Conservation (phyloP, 768 basidiomycete genomes). For the Tylopilus rubrobrunneus region DNA sequence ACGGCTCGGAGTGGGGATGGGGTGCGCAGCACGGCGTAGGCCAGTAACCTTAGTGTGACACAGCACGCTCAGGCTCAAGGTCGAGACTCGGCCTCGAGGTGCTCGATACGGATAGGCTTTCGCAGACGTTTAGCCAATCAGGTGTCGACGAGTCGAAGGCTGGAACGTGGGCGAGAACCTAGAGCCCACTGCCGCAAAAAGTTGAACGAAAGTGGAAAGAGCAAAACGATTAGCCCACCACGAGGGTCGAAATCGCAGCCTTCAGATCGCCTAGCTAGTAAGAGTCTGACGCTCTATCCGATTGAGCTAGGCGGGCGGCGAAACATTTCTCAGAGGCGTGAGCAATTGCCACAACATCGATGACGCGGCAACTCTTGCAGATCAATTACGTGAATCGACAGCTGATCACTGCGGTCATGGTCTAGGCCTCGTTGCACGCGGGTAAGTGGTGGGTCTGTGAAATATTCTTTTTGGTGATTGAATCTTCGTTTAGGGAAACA, state of each 20-base stretch:
- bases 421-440: background rate
- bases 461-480: background rate
- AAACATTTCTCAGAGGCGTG: too few species aligned
- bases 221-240: conserved; percentile 45
- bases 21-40: background rate
- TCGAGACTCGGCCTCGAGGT: too few species aligned
- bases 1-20: background rate
- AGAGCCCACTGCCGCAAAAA: too few species aligned
- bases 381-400: background rate
- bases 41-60: too few species aligned
- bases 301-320: conserved; percentile 59
- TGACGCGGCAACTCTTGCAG: background rate
- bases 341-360: background rate
- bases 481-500: background rate
- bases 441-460: background rate
- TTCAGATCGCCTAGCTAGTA: conserved; percentile 46
- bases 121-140: too few species aligned
- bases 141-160: too few species aligned
- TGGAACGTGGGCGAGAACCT: too few species aligned
- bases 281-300: conserved; percentile 68
- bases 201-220: background rate
- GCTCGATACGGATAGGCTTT: too few species aligned
- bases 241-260: conserved; percentile 64
- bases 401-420: background rate
- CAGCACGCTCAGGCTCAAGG: too few species aligned